A percentile compares a stretch with the other conserved stretches of the same genome.
phyloP scores from a whole-genome alignment of 768 basidiomycete species.

The Butyriboletus loyo region DNA sequence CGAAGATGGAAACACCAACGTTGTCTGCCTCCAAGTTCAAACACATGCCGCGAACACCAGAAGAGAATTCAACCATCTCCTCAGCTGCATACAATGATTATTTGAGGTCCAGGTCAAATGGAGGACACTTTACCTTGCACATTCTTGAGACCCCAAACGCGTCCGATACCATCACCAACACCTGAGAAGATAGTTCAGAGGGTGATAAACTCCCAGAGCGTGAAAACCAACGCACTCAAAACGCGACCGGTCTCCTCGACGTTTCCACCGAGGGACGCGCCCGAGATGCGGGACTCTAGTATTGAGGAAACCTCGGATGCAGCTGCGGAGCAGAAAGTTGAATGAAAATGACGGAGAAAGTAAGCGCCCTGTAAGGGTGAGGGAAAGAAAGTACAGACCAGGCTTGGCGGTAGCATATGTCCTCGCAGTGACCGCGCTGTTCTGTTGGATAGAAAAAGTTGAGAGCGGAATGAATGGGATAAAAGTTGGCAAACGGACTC shows the following conservation, averaged over 20 bases:
- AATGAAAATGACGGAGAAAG: constrained; percentile 19
- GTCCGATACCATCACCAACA: constrained; percentile 99
- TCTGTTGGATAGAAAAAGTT: constrained; percentile 29
- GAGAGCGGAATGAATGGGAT: not conserved
- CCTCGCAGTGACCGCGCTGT: constrained; percentile 55
- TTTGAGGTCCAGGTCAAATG: not conserved
- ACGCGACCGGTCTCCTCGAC: constrained; percentile 99
- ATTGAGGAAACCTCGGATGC: constrained; percentile 99
- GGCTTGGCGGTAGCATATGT: constrained; percentile 98
- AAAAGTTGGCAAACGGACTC: constrained; percentile 42
- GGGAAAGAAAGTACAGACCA: constrained; percentile 50
- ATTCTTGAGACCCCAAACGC: constrained; percentile 98
- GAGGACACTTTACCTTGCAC: constrained; percentile 73
- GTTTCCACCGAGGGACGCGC: constrained; percentile 85
- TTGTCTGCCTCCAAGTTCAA: constrained; percentile 99
- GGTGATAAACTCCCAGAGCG: not conserved
- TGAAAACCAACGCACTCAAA: constrained; percentile 64
- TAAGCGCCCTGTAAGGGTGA: constrained; percentile 5
- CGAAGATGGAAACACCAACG: constrained; percentile 99
- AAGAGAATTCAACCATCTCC: constrained; percentile 99
- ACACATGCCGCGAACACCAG: constrained; percentile 99
- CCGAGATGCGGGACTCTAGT: constrained; percentile 97
- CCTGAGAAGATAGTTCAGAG: constrained; percentile 44
- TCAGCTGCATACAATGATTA: constrained; percentile 58
- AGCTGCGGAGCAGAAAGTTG: constrained; percentile 52